These are phyloP conservation scores for Clavispora santaluciae DNA, from an alignment of 805 yeast genomes.

Conservation along the genomic window DNA sequence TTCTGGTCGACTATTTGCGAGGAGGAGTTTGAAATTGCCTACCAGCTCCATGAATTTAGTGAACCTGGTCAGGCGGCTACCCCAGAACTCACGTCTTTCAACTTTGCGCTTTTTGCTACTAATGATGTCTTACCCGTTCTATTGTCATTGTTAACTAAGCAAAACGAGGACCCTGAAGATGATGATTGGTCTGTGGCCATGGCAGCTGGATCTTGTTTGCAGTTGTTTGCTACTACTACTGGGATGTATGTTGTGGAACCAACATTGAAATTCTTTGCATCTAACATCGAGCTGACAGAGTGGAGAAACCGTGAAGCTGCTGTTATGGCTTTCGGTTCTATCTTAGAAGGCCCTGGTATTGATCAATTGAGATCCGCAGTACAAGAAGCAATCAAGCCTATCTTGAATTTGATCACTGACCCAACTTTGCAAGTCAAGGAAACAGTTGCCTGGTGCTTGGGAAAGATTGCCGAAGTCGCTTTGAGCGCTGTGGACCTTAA, in stretches of 20 bases:
- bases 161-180: conserved; percentile 89
- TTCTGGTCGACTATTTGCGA: conserved; percentile 99
- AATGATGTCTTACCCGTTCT: conserved; percentile 85
- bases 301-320: conserved; percentile 97
- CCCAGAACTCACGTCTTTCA: conserved; percentile 51
- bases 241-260: conserved; percentile 84
- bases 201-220: conserved; percentile 98
- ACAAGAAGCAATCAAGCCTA: conserved; percentile 78
- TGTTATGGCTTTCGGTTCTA: conserved; percentile 98
- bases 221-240: conserved; percentile 86
- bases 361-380: conserved; percentile 63
- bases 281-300: conserved; percentile 47
- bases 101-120: conserved; percentile 82
- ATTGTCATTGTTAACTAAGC: conserved; percentile 72
- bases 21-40: conserved; percentile 80
- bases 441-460: conserved; percentile 97
- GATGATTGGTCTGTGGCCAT: conserved; percentile 97
- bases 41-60: conserved; percentile 60
- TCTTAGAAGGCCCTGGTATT: conserved; percentile 88
- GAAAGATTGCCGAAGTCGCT: conserved; percentile 87
- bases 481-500: conserved; percentile 69
- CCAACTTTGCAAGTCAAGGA: conserved; percentile 82
- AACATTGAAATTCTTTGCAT: conserved; percentile 77
- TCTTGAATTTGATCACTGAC: conserved; percentile 70
- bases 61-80: conserved; percentile 24